A percentile compares a stretch with the other conserved stretches of the same genome.
These are phyloP conservation scores for Trapa bicornis DNA, from an alignment of 345 rosid species.

Conservation along the genomic window DNA sequence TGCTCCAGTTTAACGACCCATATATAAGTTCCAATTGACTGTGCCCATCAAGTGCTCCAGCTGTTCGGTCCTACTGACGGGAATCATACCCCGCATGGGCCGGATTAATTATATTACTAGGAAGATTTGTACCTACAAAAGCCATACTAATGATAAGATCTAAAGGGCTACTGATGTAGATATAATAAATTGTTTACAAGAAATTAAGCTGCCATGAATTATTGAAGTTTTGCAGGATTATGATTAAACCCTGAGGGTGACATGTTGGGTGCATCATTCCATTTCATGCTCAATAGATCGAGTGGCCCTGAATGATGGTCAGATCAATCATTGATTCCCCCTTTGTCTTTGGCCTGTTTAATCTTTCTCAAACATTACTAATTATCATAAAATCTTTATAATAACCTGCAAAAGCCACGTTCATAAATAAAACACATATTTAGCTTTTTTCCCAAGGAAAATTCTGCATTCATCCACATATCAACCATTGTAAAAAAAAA, in stretches of 20 bases:
- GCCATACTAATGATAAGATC: background rate
- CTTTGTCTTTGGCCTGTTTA: background rate
- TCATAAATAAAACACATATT: no score
- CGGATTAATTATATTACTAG: background rate
- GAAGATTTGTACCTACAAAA: background rate
- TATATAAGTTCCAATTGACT: no score
- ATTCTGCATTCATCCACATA: no score
- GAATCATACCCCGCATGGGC: background rate
- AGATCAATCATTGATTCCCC: no score
- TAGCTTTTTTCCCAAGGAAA: no score
- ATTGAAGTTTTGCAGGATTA: background rate
- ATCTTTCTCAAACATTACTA: background rate
- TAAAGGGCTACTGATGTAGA: background rate
- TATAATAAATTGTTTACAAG: background rate
- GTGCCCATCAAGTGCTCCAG: background rate
- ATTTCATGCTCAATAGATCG: background rate
- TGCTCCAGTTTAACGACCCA: no score
- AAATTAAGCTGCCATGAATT: background rate
- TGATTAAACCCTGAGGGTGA: background rate
- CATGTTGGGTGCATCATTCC: conserved; percentile 7
- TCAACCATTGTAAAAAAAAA: no score
- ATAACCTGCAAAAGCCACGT: no score
- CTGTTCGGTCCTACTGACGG: background rate
- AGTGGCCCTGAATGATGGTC: background rate
- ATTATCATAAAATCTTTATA: background rate